Conservation (phyloP, 1,284 basidiomycete genomes). For the Sporisorium exsertum region DNA sequence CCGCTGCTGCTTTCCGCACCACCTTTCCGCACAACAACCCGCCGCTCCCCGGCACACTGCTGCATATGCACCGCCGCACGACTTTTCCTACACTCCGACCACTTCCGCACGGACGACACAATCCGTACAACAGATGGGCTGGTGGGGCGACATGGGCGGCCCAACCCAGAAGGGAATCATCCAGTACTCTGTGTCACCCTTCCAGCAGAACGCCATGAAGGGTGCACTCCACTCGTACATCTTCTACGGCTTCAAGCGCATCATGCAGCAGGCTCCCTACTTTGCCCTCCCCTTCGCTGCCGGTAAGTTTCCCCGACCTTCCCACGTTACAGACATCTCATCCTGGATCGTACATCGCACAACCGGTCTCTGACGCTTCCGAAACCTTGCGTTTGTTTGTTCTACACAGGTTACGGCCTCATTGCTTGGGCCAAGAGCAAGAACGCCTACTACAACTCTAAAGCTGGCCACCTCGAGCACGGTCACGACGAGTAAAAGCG, state of each 20-base stretch:
- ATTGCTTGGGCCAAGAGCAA: conserved; percentile 65
- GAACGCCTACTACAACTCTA: conserved; percentile 67
- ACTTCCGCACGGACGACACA: not conserved
- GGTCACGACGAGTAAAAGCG: conserved; percentile 55
- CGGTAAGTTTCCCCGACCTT: conserved; percentile 39
- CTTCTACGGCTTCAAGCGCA: conserved; percentile 68
- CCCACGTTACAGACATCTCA: too few species aligned
- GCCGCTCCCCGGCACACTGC: not conserved
- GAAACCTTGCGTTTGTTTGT: not conserved
- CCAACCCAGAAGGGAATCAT: conserved; percentile 65
- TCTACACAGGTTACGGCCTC: conserved; percentile 58
- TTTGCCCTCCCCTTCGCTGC: conserved; percentile 63
- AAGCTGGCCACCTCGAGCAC: conserved; percentile 63
- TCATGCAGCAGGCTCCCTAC: conserved; percentile 67
- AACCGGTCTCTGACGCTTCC: not conserved
- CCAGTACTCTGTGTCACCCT: conserved; percentile 65
- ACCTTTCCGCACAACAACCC: not conserved
- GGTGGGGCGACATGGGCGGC: conserved; percentile 69
- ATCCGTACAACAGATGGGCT: conserved; percentile 59
- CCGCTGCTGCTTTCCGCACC: not conserved
- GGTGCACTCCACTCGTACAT: conserved; percentile 64
- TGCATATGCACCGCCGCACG: not conserved
- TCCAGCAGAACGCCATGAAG: conserved; percentile 65
- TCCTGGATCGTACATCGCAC: too few species aligned
- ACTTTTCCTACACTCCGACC: not conserved